Percentiles rank a stretch among this genome's conserved stretches.
phyloP scores from a whole-genome alignment of 2,329 filamentous ascomycete genomes.

The Lecanicillium sp. region DNA sequence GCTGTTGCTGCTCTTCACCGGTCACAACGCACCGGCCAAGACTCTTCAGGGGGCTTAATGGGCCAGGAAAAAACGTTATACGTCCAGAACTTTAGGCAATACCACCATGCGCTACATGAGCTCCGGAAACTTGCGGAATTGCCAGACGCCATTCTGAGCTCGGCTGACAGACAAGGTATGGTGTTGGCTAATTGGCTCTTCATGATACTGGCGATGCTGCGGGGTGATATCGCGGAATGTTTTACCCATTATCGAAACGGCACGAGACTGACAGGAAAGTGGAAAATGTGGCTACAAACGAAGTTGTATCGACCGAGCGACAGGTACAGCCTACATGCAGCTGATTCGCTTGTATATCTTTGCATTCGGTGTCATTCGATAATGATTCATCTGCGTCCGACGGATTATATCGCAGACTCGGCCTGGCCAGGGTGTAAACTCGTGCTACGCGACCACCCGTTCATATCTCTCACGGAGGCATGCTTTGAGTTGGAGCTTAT shows the following conservation, averaged over 20 bases:
- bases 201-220: not conserved
- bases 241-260: not conserved
- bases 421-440: constrained; percentile 1
- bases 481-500: constrained; percentile 1
- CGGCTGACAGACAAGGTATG: too few relatives aligned
- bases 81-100: too few relatives aligned
- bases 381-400: not conserved
- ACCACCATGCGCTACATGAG: too few relatives aligned
- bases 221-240: not conserved
- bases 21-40: not conserved
- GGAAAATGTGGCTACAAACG: not conserved
- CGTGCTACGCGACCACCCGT: not conserved
- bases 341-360: not conserved
- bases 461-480: constrained; percentile 1
- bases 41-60: too few relatives aligned
- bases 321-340: not conserved
- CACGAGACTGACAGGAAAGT: not conserved
- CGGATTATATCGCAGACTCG: not conserved
- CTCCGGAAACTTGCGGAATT: too few relatives aligned
- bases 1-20: not conserved
- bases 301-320: not conserved
- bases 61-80: too few relatives aligned
- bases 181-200: not conserved
- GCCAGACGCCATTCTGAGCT: too few relatives aligned
- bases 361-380: not conserved